Conservation (phyloP, 2,329 filamentous ascomycete genomes). For the Raffaelea albimanens region DNA sequence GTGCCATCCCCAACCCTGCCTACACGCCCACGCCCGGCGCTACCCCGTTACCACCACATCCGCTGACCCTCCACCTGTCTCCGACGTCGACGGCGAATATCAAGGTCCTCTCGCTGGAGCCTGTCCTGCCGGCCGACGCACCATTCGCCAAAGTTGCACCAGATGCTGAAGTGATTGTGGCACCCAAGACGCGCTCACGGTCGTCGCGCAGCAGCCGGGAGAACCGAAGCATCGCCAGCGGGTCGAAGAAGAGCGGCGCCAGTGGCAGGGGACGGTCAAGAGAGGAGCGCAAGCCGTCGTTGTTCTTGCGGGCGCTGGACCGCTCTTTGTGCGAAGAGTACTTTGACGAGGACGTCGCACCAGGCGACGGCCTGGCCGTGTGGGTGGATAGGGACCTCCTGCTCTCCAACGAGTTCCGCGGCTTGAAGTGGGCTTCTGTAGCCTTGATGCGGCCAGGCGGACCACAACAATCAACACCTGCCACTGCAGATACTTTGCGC, state of each 20-base stretch:
- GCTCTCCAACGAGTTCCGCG: conserved; percentile 61
- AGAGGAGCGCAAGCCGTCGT: conserved; percentile 55
- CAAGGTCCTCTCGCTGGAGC: conserved; percentile 72
- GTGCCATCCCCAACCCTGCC: conserved; percentile 80
- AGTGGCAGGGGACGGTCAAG: conserved; percentile 38
- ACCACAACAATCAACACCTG: too few species aligned
- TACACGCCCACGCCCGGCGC: conserved; percentile 45
- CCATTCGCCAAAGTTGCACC: conserved; percentile 88
- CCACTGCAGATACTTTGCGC: conserved; percentile 55
- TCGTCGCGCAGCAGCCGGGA: conserved; percentile 57
- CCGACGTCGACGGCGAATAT: conserved; percentile 94
- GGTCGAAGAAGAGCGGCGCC: conserved; percentile 68
- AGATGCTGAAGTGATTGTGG: conserved; percentile 94
- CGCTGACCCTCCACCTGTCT: conserved; percentile 84
- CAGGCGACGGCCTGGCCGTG: conserved; percentile 53
- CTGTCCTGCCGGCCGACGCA: conserved; percentile 54
- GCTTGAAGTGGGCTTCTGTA: conserved; percentile 69
- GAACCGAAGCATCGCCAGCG: conserved; percentile 69
- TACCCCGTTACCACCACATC: conserved; percentile 55
- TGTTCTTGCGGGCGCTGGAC: conserved; percentile 78
- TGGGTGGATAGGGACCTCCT: conserved; percentile 81
- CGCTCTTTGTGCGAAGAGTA: conserved; percentile 59
- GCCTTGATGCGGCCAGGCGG: conserved; percentile 78
- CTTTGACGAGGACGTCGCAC: conserved; percentile 58
- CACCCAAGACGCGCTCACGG: conserved; percentile 78